Evolutionary conservation across 2,329 filamentous ascomycete species (phyloP).

Genomic region (Trichoderma citrinoviride): DNA sequence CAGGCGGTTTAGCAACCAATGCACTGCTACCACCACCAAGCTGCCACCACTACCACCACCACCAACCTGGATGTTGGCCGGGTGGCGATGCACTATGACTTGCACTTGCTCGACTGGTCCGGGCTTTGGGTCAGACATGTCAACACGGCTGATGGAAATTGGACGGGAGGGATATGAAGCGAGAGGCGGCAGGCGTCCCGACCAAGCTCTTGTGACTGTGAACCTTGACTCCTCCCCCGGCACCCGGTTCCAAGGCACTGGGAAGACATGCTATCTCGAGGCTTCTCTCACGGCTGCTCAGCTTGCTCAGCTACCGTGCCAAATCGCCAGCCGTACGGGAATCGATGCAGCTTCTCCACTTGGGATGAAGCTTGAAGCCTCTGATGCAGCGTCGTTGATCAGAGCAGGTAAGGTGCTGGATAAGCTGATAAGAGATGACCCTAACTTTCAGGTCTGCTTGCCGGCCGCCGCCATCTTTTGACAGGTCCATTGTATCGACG

Average conservation of each 20-base stretch:
- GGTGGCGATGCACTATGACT: background rate
- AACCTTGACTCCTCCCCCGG: background rate
- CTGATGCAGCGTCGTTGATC: conserved; percentile 3
- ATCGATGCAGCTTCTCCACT: conserved; percentile 15
- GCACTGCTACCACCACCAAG: background rate
- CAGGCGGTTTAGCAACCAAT: background rate
- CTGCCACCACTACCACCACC: background rate
- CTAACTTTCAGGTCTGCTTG: background rate
- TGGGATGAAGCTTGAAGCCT: conserved; percentile 8
- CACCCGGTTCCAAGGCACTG: background rate
- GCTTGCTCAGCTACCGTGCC: background rate
- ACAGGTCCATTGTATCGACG: background rate
- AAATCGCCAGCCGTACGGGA: background rate
- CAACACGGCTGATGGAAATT: no score
- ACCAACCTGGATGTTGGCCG: background rate
- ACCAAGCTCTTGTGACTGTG: background rate
- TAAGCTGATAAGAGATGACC: conserved; percentile 17
- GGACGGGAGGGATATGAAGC: background rate
- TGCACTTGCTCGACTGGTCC: background rate
- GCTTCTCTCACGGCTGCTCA: no score
- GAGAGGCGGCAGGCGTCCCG: conserved; percentile 13
- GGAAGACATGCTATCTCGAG: no score
- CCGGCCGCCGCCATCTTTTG: background rate
- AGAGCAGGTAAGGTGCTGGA: background rate
- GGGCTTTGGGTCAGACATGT: no score